Conservation (phyloP, 257 asterid genomes). For the Primulina eburnea region DNA sequence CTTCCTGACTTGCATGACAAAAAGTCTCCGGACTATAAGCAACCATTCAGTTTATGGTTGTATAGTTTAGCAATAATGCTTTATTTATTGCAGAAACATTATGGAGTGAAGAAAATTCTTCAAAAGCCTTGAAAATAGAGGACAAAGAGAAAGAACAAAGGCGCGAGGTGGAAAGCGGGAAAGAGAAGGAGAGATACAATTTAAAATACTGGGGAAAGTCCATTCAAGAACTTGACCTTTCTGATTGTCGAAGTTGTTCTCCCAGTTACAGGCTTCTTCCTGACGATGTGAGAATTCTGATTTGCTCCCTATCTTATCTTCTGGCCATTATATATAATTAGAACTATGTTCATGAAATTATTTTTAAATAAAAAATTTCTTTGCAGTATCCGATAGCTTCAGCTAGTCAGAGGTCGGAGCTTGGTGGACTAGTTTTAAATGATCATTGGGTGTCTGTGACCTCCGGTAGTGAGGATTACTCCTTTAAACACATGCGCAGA, state of each 20-base stretch:
- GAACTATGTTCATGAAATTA: background rate
- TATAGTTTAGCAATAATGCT: slow-evolving; percentile 28
- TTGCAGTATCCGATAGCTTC: slow-evolving; percentile 87
- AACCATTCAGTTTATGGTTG: slow-evolving; percentile 7
- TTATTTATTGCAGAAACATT: slow-evolving; percentile 53
- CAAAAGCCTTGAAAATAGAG: slow-evolving; percentile 57
- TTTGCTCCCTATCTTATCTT: background rate
- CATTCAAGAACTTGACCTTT: slow-evolving; percentile 95
- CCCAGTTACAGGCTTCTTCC: slow-evolving; percentile 99
- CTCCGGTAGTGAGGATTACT: slow-evolving; percentile 47
- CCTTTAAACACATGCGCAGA: slow-evolving; percentile 58
- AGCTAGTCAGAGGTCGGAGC: slow-evolving; percentile 92
- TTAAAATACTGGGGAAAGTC: slow-evolving; percentile 93
- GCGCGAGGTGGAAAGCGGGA: slow-evolving; percentile 75
- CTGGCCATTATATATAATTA: background rate
- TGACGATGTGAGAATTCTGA: slow-evolving; percentile 68
- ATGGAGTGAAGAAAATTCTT: slow-evolving; percentile 80
- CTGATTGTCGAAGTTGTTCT: slow-evolving; percentile 73
- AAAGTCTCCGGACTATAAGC: slow-evolving; percentile 9
- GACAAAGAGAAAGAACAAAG: slow-evolving; percentile 80
- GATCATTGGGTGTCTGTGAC: slow-evolving; percentile 99
- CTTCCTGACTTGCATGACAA: background rate
- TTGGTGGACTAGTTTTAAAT: slow-evolving; percentile 84
- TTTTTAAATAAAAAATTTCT: slow-evolving; percentile 7
- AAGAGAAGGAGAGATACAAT: slow-evolving; percentile 78